Percentiles rank a stretch among this genome's conserved stretches.
These are phyloP conservation scores for Aegilops tauschii DNA, from an alignment of 176 grass and related monocot species.

Conservation along the genomic window DNA sequence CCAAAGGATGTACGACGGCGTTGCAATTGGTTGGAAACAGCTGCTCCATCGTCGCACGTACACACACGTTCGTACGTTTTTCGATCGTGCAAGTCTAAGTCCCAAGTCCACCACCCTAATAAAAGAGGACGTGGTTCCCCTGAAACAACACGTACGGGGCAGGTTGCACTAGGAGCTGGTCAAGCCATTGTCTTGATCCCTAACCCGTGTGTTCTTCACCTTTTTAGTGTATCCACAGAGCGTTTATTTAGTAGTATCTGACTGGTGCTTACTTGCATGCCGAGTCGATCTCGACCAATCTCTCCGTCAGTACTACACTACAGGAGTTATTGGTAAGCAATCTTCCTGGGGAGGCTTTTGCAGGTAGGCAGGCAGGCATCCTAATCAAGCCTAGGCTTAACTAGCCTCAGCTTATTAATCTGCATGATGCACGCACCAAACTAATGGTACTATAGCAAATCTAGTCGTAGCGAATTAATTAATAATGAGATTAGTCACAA, in stretches of 20 bases:
- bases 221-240: neutral
- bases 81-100: too few relatives aligned
- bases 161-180: neutral
- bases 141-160: neutral
- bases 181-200: neutral
- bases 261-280: neutral
- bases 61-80: neutral
- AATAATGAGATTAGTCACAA: neutral
- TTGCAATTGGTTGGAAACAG: too few relatives aligned
- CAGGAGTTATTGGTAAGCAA: neutral
- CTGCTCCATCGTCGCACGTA: neutral
- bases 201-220: neutral
- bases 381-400: neutral
- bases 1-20: too few relatives aligned
- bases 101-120: neutral
- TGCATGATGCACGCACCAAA: neutral
- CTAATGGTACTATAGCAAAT: neutral
- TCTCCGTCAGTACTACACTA: neutral
- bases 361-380: neutral
- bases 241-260: neutral
- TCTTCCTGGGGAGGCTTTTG: neutral
- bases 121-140: neutral
- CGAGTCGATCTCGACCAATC: neutral
- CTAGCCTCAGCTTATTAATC: neutral
- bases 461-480: neutral